These are phyloP conservation scores for Xylaria curta DNA, from an alignment of 495 filamentous ascomycete genomes.

Conservation along the genomic window DNA sequence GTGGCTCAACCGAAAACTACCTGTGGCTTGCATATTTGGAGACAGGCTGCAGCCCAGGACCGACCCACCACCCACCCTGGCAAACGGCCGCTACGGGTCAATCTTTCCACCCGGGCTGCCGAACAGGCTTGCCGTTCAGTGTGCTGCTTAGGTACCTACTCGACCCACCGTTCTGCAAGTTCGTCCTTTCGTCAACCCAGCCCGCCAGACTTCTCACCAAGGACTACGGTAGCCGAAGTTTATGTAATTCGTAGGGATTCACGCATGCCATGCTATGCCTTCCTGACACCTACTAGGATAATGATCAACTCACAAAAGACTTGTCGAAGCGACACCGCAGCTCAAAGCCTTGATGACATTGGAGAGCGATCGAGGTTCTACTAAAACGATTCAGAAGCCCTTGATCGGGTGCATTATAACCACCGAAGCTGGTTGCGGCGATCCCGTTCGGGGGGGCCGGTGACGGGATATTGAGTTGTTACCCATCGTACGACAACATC, in stretches of 20 bases:
- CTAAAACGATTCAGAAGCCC: not conserved
- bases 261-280: not conserved
- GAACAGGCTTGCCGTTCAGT: conserved; percentile 34
- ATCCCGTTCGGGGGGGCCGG: not conserved
- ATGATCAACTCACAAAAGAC: not conserved
- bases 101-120: conserved; percentile 36
- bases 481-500: not conserved
- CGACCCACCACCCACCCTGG: not conserved
- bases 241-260: not conserved
- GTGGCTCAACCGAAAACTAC: not conserved
- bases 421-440: not conserved
- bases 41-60: not conserved
- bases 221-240: not conserved
- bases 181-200: not conserved
- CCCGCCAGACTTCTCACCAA: not conserved
- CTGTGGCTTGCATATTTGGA: not conserved
- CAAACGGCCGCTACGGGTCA: conserved; percentile 25
- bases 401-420: conserved; percentile 12
- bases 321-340: conserved; percentile 14
- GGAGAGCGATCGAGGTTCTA: not conserved
- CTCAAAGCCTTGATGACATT: not conserved
- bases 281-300: not conserved
- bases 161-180: not conserved
- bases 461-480: conserved; percentile 4
- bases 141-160: conserved; percentile 6